Conservation (phyloP, 306 rosid genomes). For the Corylus americana region DNA sequence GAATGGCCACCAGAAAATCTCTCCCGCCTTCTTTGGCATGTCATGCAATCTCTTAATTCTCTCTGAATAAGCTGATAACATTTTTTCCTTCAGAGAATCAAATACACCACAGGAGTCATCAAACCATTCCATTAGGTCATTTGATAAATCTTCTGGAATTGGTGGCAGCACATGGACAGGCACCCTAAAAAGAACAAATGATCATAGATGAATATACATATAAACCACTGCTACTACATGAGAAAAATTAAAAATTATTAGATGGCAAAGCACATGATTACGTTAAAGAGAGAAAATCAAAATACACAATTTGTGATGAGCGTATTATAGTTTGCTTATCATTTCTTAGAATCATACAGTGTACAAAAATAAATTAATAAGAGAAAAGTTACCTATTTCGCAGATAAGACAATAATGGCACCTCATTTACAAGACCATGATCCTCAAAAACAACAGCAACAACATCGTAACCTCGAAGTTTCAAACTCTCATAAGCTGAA, state of each 20-base stretch:
- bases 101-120: conserved; percentile 52
- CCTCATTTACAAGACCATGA: conserved; percentile 89
- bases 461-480: conserved; percentile 82
- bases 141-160: conserved; percentile 71
- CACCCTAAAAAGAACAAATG: conserved; percentile 53
- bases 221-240: conserved; percentile 3
- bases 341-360: conserved; percentile 1
- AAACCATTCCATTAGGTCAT: conserved; percentile 85
- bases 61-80: conserved; percentile 62
- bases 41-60: conserved; percentile 63
- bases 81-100: conserved; percentile 64
- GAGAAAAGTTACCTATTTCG: conserved; percentile 59
- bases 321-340: not conserved
- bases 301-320: not conserved
- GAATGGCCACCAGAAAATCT: conserved; percentile 97
- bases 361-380: conserved; percentile 19
- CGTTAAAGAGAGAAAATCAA: not conserved
- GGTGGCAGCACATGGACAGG: conserved; percentile 86
- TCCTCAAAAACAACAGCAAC: conserved; percentile 77
- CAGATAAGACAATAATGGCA: conserved; percentile 63
- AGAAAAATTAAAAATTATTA: conserved; percentile 8
- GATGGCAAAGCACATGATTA: conserved; percentile 10
- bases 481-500: conserved; percentile 89
- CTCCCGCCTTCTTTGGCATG: conserved; percentile 80
- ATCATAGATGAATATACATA: conserved; percentile 9